Percentiles rank a stretch among this genome's conserved stretches.
These are phyloP conservation scores for Crotalaria pallida DNA, from an alignment of 306 rosid genomes.

Conservation along the genomic window DNA sequence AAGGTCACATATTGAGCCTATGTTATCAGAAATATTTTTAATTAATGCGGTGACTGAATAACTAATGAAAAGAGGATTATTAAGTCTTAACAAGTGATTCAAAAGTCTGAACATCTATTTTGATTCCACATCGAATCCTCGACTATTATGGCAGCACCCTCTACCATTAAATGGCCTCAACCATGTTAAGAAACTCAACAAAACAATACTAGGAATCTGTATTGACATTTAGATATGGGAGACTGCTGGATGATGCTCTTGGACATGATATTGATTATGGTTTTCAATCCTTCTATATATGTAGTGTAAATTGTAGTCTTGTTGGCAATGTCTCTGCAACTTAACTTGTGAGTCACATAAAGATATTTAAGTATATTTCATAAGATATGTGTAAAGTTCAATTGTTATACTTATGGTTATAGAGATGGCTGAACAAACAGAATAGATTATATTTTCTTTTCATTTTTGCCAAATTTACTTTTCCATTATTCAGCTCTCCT, in stretches of 20 bases:
- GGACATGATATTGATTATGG: neutral
- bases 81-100: neutral
- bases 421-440: neutral
- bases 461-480: neutral
- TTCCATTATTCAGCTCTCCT: neutral
- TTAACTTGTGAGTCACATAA: neutral
- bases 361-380: slow-evolving; percentile 1
- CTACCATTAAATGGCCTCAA: neutral
- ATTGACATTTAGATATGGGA: neutral
- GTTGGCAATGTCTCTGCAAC: neutral
- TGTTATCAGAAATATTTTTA: neutral
- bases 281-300: neutral
- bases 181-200: neutral
- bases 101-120: neutral
- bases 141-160: neutral
- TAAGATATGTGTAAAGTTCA: neutral
- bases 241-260: neutral
- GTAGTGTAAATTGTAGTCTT: neutral
- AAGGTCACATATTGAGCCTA: neutral
- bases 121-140: neutral
- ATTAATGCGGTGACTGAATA: neutral
- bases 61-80: neutral
- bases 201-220: neutral
- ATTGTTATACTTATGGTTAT: neutral
- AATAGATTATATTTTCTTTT: neutral